phyloP scores from a whole-genome alignment of 2,329 filamentous ascomycete species.

The Aspergillus awamori region DNA sequence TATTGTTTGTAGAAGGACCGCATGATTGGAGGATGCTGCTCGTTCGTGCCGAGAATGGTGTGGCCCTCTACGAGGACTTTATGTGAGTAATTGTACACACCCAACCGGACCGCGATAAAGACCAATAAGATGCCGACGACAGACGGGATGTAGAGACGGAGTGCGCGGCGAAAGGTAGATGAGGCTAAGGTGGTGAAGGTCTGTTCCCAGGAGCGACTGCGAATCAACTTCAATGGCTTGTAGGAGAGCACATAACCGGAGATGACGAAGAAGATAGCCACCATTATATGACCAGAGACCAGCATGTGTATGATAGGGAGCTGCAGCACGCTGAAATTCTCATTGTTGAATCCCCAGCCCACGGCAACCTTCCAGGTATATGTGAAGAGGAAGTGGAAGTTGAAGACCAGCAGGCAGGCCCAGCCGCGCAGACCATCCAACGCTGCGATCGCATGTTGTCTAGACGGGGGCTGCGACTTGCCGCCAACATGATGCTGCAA shows the following conservation, averaged over 20 bases:
- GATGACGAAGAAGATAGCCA: conserved; percentile 53
- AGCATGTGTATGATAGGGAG: conserved; percentile 47
- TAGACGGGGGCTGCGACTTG: conserved; percentile 29
- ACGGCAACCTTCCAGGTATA: conserved; percentile 47
- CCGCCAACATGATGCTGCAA: conserved; percentile 38
- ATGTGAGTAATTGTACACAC: conserved; percentile 44
- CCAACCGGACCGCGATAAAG: conserved; percentile 46
- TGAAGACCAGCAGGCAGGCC: conserved; percentile 50
- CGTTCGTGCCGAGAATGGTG: conserved; percentile 44
- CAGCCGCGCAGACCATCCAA: conserved; percentile 49
- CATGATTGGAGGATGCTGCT: conserved; percentile 48
- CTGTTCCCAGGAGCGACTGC: conserved; percentile 41
- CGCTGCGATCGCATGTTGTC: conserved; percentile 43
- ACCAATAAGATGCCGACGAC: conserved; percentile 45
- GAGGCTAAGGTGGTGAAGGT: conserved; percentile 46
- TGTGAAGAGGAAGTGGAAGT: conserved; percentile 50
- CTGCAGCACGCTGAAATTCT: conserved; percentile 46
- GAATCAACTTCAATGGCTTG: conserved; percentile 45
- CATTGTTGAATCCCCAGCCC: conserved; percentile 45
- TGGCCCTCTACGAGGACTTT: conserved; percentile 39
- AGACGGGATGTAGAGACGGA: conserved; percentile 49
- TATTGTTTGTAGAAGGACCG: conserved; percentile 37
- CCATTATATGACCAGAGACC: conserved; percentile 52
- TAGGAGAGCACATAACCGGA: conserved; percentile 53
- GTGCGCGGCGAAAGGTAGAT: conserved; percentile 47